phyloP scores from a whole-genome alignment of 495 filamentous ascomycete genomes.

The Tuber indicum region DNA sequence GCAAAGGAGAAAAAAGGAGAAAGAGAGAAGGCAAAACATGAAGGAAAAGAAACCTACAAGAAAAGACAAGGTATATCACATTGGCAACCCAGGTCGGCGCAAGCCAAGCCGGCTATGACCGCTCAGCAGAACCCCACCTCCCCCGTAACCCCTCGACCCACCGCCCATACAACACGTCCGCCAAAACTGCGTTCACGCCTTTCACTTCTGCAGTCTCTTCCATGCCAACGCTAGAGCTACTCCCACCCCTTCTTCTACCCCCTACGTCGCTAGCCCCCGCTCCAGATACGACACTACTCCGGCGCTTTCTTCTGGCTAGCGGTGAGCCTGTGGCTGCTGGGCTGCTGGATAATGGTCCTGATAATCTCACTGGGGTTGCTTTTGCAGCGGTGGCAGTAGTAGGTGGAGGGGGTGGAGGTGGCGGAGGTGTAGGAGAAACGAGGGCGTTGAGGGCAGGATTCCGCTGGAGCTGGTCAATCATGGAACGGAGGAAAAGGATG shows the following conservation, averaged over 20 bases:
- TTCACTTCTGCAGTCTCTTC: constrained; percentile 59
- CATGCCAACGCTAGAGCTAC: constrained; percentile 60
- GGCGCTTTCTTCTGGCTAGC: constrained; percentile 20
- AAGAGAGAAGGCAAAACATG: background rate
- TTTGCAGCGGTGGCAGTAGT: background rate
- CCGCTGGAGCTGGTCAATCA: constrained; percentile 28
- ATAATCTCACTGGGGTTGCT: background rate
- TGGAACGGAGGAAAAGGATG: constrained; percentile 62
- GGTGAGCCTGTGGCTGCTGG: constrained; percentile 26
- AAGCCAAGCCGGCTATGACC: constrained; percentile 15
- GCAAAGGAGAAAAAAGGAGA: constrained; percentile 3
- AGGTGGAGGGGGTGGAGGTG: background rate
- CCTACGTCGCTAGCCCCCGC: constrained; percentile 27
- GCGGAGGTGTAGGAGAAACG: constrained; percentile 12
- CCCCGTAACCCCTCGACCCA: constrained; percentile 80
- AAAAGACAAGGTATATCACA: constrained; percentile 14
- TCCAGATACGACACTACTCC: constrained; percentile 9
- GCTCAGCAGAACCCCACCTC: constrained; percentile 54
- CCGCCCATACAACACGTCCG: constrained; percentile 79
- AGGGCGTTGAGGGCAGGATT: constrained; percentile 27
- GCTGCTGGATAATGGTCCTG: background rate
- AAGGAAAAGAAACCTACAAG: constrained; percentile 7
- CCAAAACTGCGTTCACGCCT: constrained; percentile 45
- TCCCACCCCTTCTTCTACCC: constrained; percentile 50
- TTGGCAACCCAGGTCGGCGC: constrained; percentile 2